These are phyloP conservation scores for Massariosphaeria phaeospora DNA, from an alignment of 495 filamentous ascomycete species.

Conservation along the genomic window DNA sequence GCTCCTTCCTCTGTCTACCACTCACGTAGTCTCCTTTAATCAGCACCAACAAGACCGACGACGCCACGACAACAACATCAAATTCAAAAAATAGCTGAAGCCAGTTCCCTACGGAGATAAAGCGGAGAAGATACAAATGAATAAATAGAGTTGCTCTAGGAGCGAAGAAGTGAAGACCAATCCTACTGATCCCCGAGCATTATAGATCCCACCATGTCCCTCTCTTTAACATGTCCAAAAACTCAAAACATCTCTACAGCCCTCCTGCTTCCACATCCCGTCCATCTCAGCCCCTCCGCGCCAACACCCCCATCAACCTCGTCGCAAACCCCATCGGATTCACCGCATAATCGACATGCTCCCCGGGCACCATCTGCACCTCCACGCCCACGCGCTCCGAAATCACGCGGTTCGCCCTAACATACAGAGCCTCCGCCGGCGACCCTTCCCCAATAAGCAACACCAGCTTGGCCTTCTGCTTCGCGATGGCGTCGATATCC, in stretches of 20 bases:
- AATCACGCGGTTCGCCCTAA: not conserved
- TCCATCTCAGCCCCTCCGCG: not conserved
- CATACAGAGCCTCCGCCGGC: not conserved
- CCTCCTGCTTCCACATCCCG: not conserved
- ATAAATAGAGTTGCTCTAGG: no score
- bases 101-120: no score
- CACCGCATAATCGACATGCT: not conserved
- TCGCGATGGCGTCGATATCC: not conserved
- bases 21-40: no score
- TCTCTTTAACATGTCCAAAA: no score
- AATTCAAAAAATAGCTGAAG: no score
- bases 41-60: no score
- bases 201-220: no score
- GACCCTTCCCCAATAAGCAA: not conserved
- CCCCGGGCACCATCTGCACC: not conserved
- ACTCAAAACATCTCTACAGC: not conserved
- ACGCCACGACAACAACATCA: no score
- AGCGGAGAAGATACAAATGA: no score
- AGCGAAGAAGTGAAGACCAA: no score
- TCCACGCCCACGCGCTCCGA: not conserved
- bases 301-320: not conserved
- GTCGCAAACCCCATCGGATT: not conserved
- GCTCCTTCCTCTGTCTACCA: no score
- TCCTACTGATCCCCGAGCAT: no score
- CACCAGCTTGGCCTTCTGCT: not conserved